Evolutionary conservation across 768 basidiomycete species (phyloP).

Genomic region (Hebeloma cylindrosporum): DNA sequence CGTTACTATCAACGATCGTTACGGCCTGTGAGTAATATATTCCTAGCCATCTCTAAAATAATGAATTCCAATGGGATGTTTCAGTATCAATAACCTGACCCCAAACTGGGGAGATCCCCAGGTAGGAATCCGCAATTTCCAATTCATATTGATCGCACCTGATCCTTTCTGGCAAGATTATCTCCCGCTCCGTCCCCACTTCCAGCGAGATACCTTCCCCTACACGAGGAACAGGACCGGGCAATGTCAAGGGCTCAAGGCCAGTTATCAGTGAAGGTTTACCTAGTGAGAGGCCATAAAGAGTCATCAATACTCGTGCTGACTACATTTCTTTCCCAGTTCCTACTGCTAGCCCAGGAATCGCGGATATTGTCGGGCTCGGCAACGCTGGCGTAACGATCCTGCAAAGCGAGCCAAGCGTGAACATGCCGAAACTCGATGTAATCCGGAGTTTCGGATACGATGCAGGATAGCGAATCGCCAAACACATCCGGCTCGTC

Average conservation of each 20-base stretch:
- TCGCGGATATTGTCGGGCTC: slow-evolving; percentile 12
- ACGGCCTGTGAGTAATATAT: neutral
- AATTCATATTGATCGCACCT: no score
- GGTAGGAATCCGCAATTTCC: no score
- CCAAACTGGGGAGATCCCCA: no score
- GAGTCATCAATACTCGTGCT: neutral
- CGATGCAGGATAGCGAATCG: slow-evolving; percentile 15
- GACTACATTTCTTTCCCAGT: neutral
- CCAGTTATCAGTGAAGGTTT: neutral
- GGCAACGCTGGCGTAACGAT: slow-evolving; percentile 6
- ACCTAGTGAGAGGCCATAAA: slow-evolving; percentile 1
- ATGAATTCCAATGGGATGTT: neutral
- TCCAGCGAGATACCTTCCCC: no score
- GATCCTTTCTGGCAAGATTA: no score
- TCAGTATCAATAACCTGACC: neutral
- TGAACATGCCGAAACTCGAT: neutral
- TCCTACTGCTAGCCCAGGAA: slow-evolving; percentile 7
- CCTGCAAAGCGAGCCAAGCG: neutral
- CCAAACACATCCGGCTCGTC: slow-evolving; percentile 19
- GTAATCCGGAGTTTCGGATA: slow-evolving; percentile 11
- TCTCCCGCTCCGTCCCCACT: no score
- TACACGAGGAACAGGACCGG: no score
- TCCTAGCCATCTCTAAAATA: no score
- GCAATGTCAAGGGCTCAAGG: neutral
- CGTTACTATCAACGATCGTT: neutral